These are phyloP conservation scores for Evernia prunastri DNA, from an alignment of 495 filamentous ascomycete species.

Conservation along the genomic window DNA sequence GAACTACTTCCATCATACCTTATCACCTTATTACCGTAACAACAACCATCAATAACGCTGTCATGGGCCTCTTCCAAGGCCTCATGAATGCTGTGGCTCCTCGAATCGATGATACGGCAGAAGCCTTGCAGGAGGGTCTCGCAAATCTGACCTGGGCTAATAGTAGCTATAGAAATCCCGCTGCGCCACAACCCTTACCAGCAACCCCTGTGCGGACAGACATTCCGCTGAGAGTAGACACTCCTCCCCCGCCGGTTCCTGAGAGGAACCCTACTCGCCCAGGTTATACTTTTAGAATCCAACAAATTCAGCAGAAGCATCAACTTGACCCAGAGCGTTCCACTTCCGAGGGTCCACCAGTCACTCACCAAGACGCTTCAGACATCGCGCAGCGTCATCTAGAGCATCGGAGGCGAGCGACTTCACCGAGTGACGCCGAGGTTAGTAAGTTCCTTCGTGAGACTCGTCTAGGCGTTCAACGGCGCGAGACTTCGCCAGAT, in stretches of 20 bases:
- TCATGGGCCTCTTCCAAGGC: background rate
- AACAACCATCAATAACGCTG: background rate
- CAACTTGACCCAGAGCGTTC: background rate
- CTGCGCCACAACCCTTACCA: background rate
- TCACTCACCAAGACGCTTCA: background rate
- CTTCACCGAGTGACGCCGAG: background rate
- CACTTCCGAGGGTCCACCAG: background rate
- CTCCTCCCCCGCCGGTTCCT: background rate
- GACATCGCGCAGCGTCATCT: background rate
- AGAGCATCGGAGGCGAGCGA: background rate
- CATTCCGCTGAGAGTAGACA: background rate
- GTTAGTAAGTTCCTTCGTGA: background rate
- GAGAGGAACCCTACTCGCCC: background rate
- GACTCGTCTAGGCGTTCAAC: background rate
- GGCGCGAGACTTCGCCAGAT: background rate
- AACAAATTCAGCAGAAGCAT: background rate
- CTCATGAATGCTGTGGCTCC: background rate
- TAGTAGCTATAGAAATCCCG: background rate
- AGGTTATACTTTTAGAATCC: background rate
- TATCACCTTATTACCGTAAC: background rate
- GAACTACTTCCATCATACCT: background rate
- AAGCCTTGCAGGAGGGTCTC: background rate
- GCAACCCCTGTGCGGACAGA: background rate
- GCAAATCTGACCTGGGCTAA: background rate
- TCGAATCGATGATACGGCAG: background rate